Evolutionary conservation across 257 asterid genomes (phyloP), one percentile per base, ranked within the genome.

Genomic region (Dorcoceras hygrometricum): DNA sequence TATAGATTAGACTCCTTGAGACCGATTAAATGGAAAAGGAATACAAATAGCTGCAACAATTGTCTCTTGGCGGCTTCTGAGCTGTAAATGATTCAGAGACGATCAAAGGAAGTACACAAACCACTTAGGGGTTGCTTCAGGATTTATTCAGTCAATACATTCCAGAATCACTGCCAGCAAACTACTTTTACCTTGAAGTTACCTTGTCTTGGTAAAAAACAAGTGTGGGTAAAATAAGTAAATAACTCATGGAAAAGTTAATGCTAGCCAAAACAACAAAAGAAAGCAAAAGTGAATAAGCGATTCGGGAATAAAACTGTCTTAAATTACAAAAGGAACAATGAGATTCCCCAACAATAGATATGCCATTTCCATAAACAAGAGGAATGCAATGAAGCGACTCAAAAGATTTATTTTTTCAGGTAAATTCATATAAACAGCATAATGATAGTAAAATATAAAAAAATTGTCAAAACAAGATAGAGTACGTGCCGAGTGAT

Each of bases 401-500:
- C 51, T 43, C 1, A 43, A 43, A 43, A 43, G 19, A 27, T 24
- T 36, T 48, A 9, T 56, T 55, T 46, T 4, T 10, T 22, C 24
- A 20, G 51, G 32, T 29, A 26, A 23, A 19, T 32, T 46, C 20
- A 54, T 18, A 27, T 10, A 59, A 32, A 63, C 5, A 60, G 39
- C 26, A 46, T 22, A 36, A 62, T 36, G 24, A 63, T 57, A 24
- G 56, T 53, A 20, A 9, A 3, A 48, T 31, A 23, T 59, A 5
- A 27, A 16, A 31, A 19, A 12, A 51, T 26, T 58, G 12, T 24
- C 57, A 61, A 23, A 34, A 19, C 23, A 67, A 74, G 48, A 70
- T 36, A 48, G 59, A 68, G 34, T 56, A 62, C 86, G 34, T 80
- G 88, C 95, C 80, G 76, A 65, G 67, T 71, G 78, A 70, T 90